These are phyloP conservation scores for Metschnikowia similis DNA, from an alignment of 805 yeast genomes.

Conservation along the genomic window DNA sequence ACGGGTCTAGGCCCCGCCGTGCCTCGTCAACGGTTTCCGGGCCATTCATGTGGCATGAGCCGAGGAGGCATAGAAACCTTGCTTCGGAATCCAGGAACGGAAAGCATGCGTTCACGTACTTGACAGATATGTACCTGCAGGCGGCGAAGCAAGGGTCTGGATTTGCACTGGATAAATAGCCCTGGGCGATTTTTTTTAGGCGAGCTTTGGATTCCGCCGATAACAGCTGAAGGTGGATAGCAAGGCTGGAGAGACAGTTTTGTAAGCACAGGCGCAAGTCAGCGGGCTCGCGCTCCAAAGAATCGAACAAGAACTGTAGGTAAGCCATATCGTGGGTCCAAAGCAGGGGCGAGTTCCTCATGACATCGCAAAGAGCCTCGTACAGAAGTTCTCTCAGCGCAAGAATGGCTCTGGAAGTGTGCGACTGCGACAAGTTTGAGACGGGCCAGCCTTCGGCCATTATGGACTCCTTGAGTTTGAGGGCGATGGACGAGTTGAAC, in stretches of 20 bases:
- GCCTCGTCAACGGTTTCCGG: conserved; percentile 81
- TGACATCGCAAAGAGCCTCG: conserved; percentile 70
- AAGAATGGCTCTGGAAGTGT: conserved; percentile 30
- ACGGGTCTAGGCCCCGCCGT: conserved; percentile 72
- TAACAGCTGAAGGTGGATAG: conserved; percentile 44
- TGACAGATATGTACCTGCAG: conserved; percentile 60
- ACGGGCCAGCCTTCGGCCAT: conserved; percentile 60
- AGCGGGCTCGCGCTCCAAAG: conserved; percentile 58
- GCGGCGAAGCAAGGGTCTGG: conserved; percentile 19
- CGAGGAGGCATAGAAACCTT: conserved; percentile 63
- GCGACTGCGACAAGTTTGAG: conserved; percentile 30
- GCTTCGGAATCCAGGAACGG: conserved; percentile 67
- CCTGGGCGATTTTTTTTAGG: conserved; percentile 37
- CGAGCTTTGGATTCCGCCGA: conserved; percentile 33
- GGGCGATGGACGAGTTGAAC: conserved; percentile 44
- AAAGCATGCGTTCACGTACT: conserved; percentile 59
- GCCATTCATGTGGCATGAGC: conserved; percentile 52
- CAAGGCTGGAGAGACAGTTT: conserved; percentile 60
- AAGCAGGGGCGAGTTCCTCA: conserved; percentile 42
- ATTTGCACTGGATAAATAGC: conserved; percentile 23
- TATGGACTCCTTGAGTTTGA: conserved; percentile 49
- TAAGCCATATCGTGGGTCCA: conserved; percentile 45
- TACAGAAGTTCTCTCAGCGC: conserved; percentile 61
- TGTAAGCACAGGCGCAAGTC: conserved; percentile 68
- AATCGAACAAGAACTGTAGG: conserved; percentile 64